Base-by-base conservation (phyloP, 169 alveolate genomes). In the Babesia ovata region DNA sequence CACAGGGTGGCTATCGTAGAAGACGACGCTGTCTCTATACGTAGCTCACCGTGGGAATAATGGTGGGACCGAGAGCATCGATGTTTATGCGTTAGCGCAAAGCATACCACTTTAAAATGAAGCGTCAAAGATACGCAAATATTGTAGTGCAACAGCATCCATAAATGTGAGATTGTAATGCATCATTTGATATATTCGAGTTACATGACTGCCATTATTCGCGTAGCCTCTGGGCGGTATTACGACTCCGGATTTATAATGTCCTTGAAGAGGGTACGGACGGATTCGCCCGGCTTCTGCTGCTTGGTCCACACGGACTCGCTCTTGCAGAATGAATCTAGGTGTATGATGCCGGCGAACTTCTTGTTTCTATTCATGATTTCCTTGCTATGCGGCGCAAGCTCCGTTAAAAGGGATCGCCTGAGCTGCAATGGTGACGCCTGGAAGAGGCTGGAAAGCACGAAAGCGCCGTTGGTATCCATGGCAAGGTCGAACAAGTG, bases 241-340 rank as follows among this genome's bases (percentile, higher is more conserved):
- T n/a, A 67, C 26, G 45, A 49, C 9, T 4, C 48, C 56, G 76
- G 54, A 0, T 59, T 66, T 4, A 79, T 58, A 19, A 79, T 69
- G 52, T 73, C 88, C 73, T 81, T 81, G 57, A 81, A 81, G 28
- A 81, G 60, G 6, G 61, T 45, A 45, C 85, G 21, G 26, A 73
- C 85, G n/a, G 77, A 66, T 19, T 81, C 76, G 17, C 72, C 39
- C 59, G 63, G 54, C 29, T 29, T 65, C 67, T 44, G 19, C 46
- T 73, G 63, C 73, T 73, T 81, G 28, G 45, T 26, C 70, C 65
- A 73, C 39, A 53, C 36, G 39, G 81, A 46, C 57, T 63, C 42
- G 67, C 74, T 73, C 52, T 63, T 39, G 33, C 58, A 44, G 73
- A 81, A 81, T 21, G 70, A 53, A 4, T 71, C 82, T 2, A 81